Conservation (phyloP, 2,329 filamentous ascomycete species). For the Phyllachora maydis region DNA sequence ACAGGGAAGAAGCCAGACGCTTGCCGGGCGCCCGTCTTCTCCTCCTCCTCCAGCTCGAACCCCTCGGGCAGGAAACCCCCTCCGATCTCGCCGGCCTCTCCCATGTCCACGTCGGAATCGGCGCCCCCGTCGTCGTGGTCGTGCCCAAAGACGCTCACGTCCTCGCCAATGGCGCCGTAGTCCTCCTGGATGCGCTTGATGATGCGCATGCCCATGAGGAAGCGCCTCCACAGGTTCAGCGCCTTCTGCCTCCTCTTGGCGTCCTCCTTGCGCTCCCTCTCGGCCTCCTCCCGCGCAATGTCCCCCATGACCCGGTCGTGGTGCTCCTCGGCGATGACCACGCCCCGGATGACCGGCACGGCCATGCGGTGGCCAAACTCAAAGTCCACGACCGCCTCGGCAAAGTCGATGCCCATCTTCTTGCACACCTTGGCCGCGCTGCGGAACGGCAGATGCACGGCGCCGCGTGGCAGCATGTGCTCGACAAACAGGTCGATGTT, state of each 20-base stretch:
- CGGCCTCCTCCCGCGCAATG: slow-evolving; percentile 57
- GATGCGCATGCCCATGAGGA: slow-evolving; percentile 70
- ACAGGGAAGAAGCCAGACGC: slow-evolving; percentile 27
- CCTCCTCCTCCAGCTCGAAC: slow-evolving; percentile 23
- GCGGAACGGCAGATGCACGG: slow-evolving; percentile 62
- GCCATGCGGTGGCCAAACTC: slow-evolving; percentile 92
- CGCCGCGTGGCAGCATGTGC: slow-evolving; percentile 71
- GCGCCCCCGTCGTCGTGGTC: too few relatives aligned
- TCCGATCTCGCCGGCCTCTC: slow-evolving; percentile 18
- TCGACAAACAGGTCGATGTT: slow-evolving; percentile 94
- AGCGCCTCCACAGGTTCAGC: slow-evolving; percentile 65
- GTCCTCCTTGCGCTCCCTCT: slow-evolving; percentile 59
- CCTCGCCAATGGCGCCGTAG: slow-evolving; percentile 42
- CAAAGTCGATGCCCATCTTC: slow-evolving; percentile 67
- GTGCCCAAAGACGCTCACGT: slow-evolving; percentile 32
- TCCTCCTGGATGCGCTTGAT: slow-evolving; percentile 56
- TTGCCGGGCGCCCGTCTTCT: slow-evolving; percentile 8
- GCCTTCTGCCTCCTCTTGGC: slow-evolving; percentile 60
- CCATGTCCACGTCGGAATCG: slow-evolving; percentile 10
- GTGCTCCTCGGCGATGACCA: slow-evolving; percentile 71
- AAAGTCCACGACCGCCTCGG: slow-evolving; percentile 88
- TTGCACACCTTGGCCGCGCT: slow-evolving; percentile 67
- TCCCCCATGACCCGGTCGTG: slow-evolving; percentile 55
- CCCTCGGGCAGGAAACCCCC: slow-evolving; percentile 41
- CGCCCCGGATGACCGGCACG: slow-evolving; percentile 76